Evolutionary conservation across 192 early-diverging fungal genomes (phyloP).

Genomic region (Spizellomyces sp.): DNA sequence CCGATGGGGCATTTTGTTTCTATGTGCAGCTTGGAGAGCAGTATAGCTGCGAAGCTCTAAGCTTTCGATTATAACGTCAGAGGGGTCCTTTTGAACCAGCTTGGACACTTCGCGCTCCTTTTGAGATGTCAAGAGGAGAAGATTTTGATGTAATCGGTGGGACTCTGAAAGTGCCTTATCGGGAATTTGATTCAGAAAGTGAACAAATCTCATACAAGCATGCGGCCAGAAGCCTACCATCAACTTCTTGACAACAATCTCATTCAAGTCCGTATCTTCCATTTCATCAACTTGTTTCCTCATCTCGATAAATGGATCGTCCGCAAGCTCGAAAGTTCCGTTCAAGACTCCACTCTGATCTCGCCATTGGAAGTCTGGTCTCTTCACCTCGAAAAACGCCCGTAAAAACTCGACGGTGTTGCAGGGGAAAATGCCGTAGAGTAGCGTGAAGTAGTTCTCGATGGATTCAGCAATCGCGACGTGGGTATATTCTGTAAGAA

Average conservation of each 20-base stretch:
- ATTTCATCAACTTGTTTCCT: neutral
- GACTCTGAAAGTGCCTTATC: slow-evolving; percentile 7
- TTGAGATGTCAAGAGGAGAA: slow-evolving; percentile 5
- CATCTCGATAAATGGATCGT: neutral
- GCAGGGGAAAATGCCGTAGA: slow-evolving; percentile 43
- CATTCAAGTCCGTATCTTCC: slow-evolving; percentile 4
- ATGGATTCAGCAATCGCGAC: slow-evolving; percentile 12
- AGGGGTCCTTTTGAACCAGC: slow-evolving; percentile 7
- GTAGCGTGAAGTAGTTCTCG: slow-evolving; percentile 30
- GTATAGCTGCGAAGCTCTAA: slow-evolving; percentile 3
- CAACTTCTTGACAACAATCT: slow-evolving; percentile 4
- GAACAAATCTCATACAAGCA: neutral
- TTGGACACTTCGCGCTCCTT: slow-evolving; percentile 7
- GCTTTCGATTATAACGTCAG: slow-evolving; percentile 20
- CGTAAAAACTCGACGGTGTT: slow-evolving; percentile 13
- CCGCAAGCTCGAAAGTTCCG: neutral
- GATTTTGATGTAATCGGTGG: slow-evolving; percentile 19
- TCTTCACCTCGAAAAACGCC: neutral
- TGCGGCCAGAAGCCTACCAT: slow-evolving; percentile 8
- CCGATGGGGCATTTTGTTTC: neutral
- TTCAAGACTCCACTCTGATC: neutral
- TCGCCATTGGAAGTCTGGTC: neutral
- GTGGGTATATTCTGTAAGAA: slow-evolving; percentile 16
- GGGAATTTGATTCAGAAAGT: neutral
- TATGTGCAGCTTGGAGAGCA: neutral